Base-by-base conservation (phyloP, 2,329 filamentous ascomycete genomes). In the Alternaria sp. region DNA sequence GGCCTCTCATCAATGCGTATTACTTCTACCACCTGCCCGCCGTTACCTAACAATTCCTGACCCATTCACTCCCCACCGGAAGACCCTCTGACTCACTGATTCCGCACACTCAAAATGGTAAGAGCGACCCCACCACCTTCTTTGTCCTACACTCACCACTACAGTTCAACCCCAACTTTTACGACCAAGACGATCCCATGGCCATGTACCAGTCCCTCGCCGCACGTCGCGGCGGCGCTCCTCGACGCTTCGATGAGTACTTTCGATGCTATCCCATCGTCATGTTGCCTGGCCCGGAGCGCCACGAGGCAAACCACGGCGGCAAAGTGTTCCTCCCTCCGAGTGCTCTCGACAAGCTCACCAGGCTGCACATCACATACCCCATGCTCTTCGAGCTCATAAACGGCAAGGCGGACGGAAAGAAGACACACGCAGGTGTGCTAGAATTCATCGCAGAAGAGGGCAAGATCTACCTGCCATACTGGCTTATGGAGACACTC, bases 291-390 rank as follows among this genome's bases (percentile, higher is more conserved):
- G 94, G 95, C 3, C 89, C 93, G 40, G 94, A 97, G 74, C 88
- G 96, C 70, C 91, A 92, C 56, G 91, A 94, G 70, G 90, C 97
- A 66, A 98, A 98, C 84, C 94, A 96, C 78, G 96, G 96, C 71
- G 96, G 95, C 81, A 99, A 99, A 85, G 95, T 99, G 74, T 93
- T 99, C 78, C 89, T 99, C 67, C 96, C 96, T n/a, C 92, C 96
- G 0, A 97, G 93, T 36, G 95, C 96, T 6, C 88, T 99, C 59
- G 95, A 99, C 84, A 99, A 97, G 82, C 91, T 99, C 71, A 97
- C 96, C 15, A 89, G 94, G 76, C 85, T 99, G 15, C 95, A 98
- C 81, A 97, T 99, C 66, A 94, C 96, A 78, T 99, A 97, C 84
- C 96, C 96, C 8, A 92, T 99, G 85, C 88, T 98, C 69, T 97